Conservation (phyloP, 371 early-diverging fungal species). For the Lichtheimia hyalospora region DNA sequence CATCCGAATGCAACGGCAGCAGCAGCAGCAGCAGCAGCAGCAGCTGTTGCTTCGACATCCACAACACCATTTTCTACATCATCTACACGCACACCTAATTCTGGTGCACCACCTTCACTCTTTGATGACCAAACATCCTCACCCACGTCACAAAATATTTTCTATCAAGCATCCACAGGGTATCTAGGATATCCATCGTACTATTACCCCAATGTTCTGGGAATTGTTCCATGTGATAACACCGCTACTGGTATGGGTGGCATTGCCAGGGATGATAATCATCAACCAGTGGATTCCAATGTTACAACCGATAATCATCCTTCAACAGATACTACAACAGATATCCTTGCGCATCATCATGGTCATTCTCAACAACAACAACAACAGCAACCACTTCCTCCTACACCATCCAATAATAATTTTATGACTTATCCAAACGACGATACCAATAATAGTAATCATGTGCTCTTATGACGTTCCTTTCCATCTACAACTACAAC, state of each 20-base stretch:
- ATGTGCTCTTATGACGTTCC: neutral
- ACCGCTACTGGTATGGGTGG: neutral
- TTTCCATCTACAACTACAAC: neutral
- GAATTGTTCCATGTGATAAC: conserved; percentile 8
- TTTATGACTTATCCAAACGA: conserved; percentile 12
- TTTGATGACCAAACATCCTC: too few species aligned
- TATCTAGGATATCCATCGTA: conserved; percentile 1
- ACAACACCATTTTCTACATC: neutral
- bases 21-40: neutral
- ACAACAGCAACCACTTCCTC: neutral
- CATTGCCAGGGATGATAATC: neutral
- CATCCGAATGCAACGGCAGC: neutral
- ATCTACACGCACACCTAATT: neutral
- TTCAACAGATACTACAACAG: conserved; percentile 8
- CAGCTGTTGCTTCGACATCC: neutral
- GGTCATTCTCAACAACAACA: too few species aligned
- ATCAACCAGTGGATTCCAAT: neutral
- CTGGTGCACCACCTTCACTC: too few species aligned
- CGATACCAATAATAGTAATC: conserved; percentile 1
- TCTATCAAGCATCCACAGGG: neutral
- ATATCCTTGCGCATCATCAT: conserved; percentile 11
- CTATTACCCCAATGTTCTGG: conserved; percentile 13
- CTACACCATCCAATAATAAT: conserved; percentile 1
- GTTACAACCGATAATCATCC: neutral
- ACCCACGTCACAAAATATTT: too few species aligned